A percentile compares a stretch with the other conserved stretches of the same genome.
Conservation (phyloP, 192 early-diverging fungal genomes). For the Ambispora gerdemannii region DNA sequence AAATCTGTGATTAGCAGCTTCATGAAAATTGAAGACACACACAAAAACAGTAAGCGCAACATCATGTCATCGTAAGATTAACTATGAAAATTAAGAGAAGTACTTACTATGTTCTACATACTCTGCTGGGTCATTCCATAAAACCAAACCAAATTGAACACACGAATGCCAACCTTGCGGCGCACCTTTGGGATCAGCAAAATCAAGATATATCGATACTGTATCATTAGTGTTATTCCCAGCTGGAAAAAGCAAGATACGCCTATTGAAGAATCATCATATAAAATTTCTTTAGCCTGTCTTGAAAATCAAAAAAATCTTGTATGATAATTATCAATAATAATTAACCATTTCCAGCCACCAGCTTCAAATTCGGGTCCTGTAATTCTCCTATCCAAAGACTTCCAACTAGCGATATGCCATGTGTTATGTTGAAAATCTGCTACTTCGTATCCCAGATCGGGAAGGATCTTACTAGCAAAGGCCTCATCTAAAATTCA, state of each 20-base stretch:
- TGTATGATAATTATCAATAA: background rate
- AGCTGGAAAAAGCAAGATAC: slow-evolving; percentile 82
- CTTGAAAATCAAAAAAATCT: background rate
- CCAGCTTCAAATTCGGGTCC: slow-evolving; percentile 49
- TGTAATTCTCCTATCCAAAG: slow-evolving; percentile 44
- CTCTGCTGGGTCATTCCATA: slow-evolving; percentile 71
- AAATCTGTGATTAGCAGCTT: slow-evolving; percentile 79
- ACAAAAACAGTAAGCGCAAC: background rate
- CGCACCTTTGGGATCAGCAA: slow-evolving; percentile 61
- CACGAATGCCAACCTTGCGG: slow-evolving; percentile 75
- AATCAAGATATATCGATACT: slow-evolving; percentile 85
- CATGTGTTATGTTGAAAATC: slow-evolving; percentile 39
- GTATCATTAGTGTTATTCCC: slow-evolving; percentile 74
- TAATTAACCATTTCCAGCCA: slow-evolving; percentile 43
- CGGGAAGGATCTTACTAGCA: slow-evolving; percentile 40
- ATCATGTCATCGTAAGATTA: background rate
- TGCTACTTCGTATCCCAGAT: slow-evolving; percentile 39
- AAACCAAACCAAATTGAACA: slow-evolving; percentile 73
- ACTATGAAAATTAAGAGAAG: background rate
- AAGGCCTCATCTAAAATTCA: slow-evolving; percentile 38
- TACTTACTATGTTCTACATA: slow-evolving; percentile 52
- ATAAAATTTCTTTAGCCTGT: background rate
- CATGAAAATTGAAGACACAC: slow-evolving; percentile 10
- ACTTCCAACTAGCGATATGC: slow-evolving; percentile 39
- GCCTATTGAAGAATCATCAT: slow-evolving; percentile 49